A percentile compares a stretch with the other conserved stretches of the same genome.
Evolutionary conservation across 805 yeast species (phyloP).

Genomic region (Candida easanensis): DNA sequence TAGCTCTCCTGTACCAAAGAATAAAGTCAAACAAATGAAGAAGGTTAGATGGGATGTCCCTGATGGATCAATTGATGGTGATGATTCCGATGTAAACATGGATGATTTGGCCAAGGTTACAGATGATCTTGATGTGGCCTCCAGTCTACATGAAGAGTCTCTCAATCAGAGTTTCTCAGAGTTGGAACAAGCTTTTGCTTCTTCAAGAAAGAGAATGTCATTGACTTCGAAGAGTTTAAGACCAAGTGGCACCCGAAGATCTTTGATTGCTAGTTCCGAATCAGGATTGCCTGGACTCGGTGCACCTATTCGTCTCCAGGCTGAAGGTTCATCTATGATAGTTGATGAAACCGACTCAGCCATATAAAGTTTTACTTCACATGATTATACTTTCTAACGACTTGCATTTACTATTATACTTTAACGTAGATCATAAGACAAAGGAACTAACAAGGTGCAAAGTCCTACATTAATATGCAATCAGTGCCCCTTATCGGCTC

Average conservation of each 20-base stretch:
- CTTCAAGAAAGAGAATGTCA: constrained; percentile 23
- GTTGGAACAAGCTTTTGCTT: constrained; percentile 15
- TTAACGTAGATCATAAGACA: too few species aligned
- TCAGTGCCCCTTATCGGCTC: too few species aligned
- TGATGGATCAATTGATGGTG: constrained; percentile 10
- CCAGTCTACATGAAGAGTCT: constrained; percentile 14
- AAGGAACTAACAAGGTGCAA: too few species aligned
- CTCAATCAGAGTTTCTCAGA: constrained; percentile 19
- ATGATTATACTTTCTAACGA: neutral
- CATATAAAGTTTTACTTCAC: too few species aligned
- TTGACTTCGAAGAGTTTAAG: constrained; percentile 25
- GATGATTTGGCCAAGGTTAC: constrained; percentile 26
- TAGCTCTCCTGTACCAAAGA: constrained; percentile 17
- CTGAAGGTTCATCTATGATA: constrained; percentile 1
- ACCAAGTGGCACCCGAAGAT: constrained; percentile 11
- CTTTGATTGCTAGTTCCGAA: constrained; percentile 1
- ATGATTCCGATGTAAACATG: constrained; percentile 25
- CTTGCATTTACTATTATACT: neutral
- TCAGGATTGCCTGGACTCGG: constrained; percentile 9
- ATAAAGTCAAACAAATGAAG: constrained; percentile 29
- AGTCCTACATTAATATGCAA: too few species aligned
- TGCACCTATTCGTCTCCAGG: constrained; percentile 17
- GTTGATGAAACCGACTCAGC: neutral
- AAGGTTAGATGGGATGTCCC: constrained; percentile 49
- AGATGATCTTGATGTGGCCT: constrained; percentile 17